Percentiles rank a stretch among this genome's conserved stretches.
phyloP scores from a whole-genome alignment of 306 rosid genomes.

The Astragalus membranaceus region DNA sequence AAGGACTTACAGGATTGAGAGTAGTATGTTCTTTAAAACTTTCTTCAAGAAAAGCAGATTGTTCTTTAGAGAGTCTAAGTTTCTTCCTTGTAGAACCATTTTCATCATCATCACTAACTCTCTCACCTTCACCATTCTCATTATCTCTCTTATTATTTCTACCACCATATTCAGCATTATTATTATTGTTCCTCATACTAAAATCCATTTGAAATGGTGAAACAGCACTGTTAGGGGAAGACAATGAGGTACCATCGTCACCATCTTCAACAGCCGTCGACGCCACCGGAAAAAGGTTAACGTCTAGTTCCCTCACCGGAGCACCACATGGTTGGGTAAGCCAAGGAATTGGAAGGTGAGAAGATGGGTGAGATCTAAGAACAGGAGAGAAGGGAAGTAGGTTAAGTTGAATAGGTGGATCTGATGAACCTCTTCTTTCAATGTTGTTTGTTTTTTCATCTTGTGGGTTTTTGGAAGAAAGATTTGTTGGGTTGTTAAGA shows the following conservation, averaged over 20 bases:
- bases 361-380: conserved; percentile 36
- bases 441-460: conserved; percentile 2
- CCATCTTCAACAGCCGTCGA: conserved; percentile 33
- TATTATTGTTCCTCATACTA: conserved; percentile 24
- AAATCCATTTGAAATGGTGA: conserved; percentile 79
- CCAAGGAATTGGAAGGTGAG: conserved; percentile 59
- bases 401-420: conserved; percentile 69
- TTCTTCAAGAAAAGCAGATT: conserved; percentile 92
- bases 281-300: conserved; percentile 38
- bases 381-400: conserved; percentile 76
- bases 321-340: conserved; percentile 51
- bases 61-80: conserved; percentile 87
- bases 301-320: conserved; percentile 46
- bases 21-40: conserved; percentile 95
- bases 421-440: conserved; percentile 32
- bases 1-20: conserved; percentile 60
- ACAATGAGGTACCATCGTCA: conserved; percentile 47
- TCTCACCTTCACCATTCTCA: conserved; percentile 29
- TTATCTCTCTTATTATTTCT: conserved; percentile 53
- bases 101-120: conserved; percentile 67
- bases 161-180: conserved; percentile 21
- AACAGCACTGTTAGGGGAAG: conserved; percentile 73
- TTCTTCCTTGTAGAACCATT: conserved; percentile 84
- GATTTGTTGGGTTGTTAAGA: conserved; percentile 26
- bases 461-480: conserved; percentile 27